Evolutionary conservation across 2,329 filamentous ascomycete genomes (phyloP), one percentile per base, ranked within the genome.

Genomic region (Penicillium sp.): DNA sequence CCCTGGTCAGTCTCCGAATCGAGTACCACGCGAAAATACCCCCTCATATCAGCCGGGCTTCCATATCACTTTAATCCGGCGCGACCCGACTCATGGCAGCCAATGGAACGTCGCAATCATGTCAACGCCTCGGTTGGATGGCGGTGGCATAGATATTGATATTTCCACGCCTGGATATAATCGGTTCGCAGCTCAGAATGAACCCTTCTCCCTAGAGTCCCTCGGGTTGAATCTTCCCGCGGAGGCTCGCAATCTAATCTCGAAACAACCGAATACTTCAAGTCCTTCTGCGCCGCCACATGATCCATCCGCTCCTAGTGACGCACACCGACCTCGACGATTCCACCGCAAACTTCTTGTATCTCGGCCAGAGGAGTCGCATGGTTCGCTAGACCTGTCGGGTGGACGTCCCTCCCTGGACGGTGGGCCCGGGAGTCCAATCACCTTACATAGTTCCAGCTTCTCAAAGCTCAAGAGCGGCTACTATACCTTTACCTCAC

Each of bases 51-150:
- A 65, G 35, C 62, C 69, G n/a, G 69, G 75, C 2, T 79, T 79
- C 56, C 73, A 74, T 58, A 74, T 83, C 50, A 89, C 87, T 0
- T 75, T 93, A 15, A 92, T 93, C 69, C 88, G 91, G n/a, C 86
- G 90, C 66, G 89, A 93, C 72, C 89, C 89, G 1, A 82, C 84
- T 23, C 86, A 88, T 8, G 87, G 87, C 7, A 83, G 82, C 58
- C 91, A 93, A 74, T 92, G 90, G 90, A 93, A 93, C 70, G 84
- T 93, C 13, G 91, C 88, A 23, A 87, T 83, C 58, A 83, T 92
- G 53, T 84, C 83, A 47, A 78, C 75, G 48, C 70, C 71, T 41
- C 70, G 64, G 41, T 65, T 69, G 60, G 73, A 73, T 55, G 69
- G 67, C 55, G 70, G 72, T 41, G 60, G 73, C 2, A 79, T 84